Percentiles rank a stretch among this genome's conserved stretches.
Conservation (phyloP, 2,329 filamentous ascomycete genomes). For the Ophiosphaerella narmari region DNA sequence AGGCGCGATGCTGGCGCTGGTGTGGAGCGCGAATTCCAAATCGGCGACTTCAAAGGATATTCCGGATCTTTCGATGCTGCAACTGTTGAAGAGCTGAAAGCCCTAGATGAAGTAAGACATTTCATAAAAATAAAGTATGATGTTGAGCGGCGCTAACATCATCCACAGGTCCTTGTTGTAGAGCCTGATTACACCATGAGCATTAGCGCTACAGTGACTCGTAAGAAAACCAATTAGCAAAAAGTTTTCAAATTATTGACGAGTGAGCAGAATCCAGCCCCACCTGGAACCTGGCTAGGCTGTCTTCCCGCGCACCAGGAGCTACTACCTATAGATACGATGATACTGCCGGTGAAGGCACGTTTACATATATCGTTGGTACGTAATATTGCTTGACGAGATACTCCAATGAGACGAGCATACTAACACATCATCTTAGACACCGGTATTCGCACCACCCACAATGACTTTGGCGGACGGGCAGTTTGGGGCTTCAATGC, state of each 20-base stretch:
- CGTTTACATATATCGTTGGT: conserved; percentile 60
- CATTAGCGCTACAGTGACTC: conserved; percentile 23
- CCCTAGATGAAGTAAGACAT: conserved; percentile 29
- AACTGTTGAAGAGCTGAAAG: conserved; percentile 35
- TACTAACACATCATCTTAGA: conserved; percentile 33
- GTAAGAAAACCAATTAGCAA: conserved; percentile 9
- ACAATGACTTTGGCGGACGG: conserved; percentile 47
- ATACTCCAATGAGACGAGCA: neutral
- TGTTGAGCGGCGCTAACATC: neutral
- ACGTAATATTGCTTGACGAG: neutral
- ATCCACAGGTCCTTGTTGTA: conserved; percentile 25
- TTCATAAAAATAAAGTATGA: neutral
- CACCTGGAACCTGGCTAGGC: conserved; percentile 36
- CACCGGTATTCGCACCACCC: conserved; percentile 63
- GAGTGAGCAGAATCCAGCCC: conserved; percentile 15
- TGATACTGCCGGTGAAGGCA: conserved; percentile 26
- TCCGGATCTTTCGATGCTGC: conserved; percentile 36
- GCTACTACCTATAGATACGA: conserved; percentile 36
- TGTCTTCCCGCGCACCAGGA: conserved; percentile 29
- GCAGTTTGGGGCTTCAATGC: conserved; percentile 37
- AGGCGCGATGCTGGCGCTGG: conserved; percentile 21
- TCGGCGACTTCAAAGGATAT: conserved; percentile 40
- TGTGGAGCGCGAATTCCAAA: conserved; percentile 34
- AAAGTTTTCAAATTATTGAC: conserved; percentile 2
- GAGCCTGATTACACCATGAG: conserved; percentile 36